Base-by-base conservation (phyloP, 2,329 filamentous ascomycete species). In the Dissoconium aciculare region DNA sequence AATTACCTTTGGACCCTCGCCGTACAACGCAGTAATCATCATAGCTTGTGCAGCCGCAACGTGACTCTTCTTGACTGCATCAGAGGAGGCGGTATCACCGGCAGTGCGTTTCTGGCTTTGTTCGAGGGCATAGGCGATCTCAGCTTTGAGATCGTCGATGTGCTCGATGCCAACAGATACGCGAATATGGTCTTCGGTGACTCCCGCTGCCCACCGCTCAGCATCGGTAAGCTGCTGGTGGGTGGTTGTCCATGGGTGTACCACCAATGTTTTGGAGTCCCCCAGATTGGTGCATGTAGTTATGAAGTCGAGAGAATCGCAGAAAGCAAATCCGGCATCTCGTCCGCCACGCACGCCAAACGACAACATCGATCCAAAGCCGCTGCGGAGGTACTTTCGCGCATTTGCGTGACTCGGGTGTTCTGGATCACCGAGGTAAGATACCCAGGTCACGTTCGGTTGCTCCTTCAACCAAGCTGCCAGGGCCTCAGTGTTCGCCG, bases 81-180 rank as follows among this genome's bases (percentile, higher is more conserved):
- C n/a, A n/a, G n/a, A n/a, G n/a, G n/a, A n/a, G n/a, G n/a, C n/a
- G n/a, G n/a, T n/a, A n/a, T n/a, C n/a, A n/a, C n/a, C n/a, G n/a
- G n/a, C n/a, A n/a, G n/a, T n/a, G n/a, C n/a, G n/a, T n/a, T n/a
- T n/a, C n/a, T n/a, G n/a, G n/a, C n/a, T n/a, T n/a, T n/a, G n/a
- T n/a, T n/a, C n/a, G n/a, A n/a, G n/a, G n/a, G n/a, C n/a, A n/a
- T n/a, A n/a, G n/a, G n/a, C 78, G 53, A 95, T 94, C 58, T 95
- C 87, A 46, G 75, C 78, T 51, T 93, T 89, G 49, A 95, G 94
- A 51, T 95, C 87, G 61, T 93, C 85, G 53, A 95, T 92, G 56
- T 94, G 84, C 62, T 95, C 87, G 1, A 79, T 92, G 31, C 87
- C 87, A 36, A 94, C 85, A 0, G 85, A 94, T 50, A 95, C 89